Conservation (phyloP, 495 filamentous ascomycete genomes). For the Xylaria flabelliformis region DNA sequence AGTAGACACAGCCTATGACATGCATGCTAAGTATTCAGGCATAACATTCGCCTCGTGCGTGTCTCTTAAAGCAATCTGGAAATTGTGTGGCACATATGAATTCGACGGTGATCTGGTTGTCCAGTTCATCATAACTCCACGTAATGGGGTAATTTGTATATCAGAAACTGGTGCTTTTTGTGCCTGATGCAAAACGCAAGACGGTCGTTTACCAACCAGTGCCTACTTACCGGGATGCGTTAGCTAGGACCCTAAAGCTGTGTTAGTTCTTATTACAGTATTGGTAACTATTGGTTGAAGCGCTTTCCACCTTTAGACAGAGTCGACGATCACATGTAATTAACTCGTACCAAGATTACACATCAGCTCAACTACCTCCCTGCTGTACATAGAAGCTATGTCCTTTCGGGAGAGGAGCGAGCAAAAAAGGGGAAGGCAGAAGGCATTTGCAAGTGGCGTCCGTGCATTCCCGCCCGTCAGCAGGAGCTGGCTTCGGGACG, state of each 20-base stretch:
- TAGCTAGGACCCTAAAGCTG: neutral
- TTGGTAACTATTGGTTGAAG: neutral
- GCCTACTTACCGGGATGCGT: neutral
- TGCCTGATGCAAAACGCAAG: neutral
- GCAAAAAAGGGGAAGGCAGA: slow-evolving; percentile 11
- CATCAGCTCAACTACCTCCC: neutral
- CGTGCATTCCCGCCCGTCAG: slow-evolving; percentile 2
- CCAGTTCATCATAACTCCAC: neutral
- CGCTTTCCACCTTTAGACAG: neutral
- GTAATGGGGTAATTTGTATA: neutral
- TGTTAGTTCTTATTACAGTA: neutral
- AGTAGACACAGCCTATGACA: neutral
- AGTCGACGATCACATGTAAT: neutral
- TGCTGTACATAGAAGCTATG: neutral
- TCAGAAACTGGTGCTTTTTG: neutral
- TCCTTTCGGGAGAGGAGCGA: neutral
- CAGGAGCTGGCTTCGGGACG: neutral
- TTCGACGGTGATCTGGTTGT: neutral
- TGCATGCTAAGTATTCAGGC: too few species aligned
- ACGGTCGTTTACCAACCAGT: neutral
- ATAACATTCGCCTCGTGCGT: neutral
- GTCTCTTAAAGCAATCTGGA: neutral
- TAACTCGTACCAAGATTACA: neutral
- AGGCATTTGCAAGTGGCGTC: neutral
- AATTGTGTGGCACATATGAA: neutral